Evolutionary conservation across 495 filamentous ascomycete genomes (phyloP), one percentile per base, ranked within the genome.

Genomic region (Astrocystis sublimbata): DNA sequence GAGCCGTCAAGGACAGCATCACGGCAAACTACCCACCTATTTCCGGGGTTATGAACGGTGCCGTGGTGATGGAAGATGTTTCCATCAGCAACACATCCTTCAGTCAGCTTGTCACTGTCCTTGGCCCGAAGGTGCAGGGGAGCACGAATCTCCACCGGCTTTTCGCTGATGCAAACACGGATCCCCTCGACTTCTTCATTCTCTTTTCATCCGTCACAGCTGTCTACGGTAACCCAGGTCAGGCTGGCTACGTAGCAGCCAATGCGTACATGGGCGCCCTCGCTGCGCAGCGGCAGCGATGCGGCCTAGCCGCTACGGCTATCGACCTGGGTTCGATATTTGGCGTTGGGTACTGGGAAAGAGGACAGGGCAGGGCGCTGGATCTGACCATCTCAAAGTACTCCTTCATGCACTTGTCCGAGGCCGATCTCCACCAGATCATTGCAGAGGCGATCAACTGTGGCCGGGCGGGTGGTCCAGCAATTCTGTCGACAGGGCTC

Each of bases 181-280:
- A 70, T 6, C 21, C 66, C 6, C 70, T 79, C n/a, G 77, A 78
- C 23, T 78, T 77, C 52, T 76, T 78, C 67, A 62, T 79, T 13
- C 58, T 77, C 13, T 65, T 76, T 24, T 75, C 72, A 1, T 75
- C 74, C 0, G 28, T 66, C 17, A 56, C 61, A 6, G 28, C 23
- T 4, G 60, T 76, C 36, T 65, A 68, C 1, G 76, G 76, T 0
- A 78, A 76, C 31, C 50, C 57, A 0, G 75, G 75, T 0, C 82
- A 85, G 62, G 65, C 74, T 30, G 78, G 76, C 33, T 85, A 85
- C 61, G 71, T 72, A 7, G 79, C 81, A 2, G 78, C 77, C 15
- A 83, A 83, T 61, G 73, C 75, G n/a, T 84, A 75, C 61, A 71
- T 81, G 31, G 75, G 26, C 6, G 41, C 47, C 13, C 46, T 81